Base-by-base conservation (phyloP, 768 basidiomycete species). In the Lactarius pseudohatsudake region DNA sequence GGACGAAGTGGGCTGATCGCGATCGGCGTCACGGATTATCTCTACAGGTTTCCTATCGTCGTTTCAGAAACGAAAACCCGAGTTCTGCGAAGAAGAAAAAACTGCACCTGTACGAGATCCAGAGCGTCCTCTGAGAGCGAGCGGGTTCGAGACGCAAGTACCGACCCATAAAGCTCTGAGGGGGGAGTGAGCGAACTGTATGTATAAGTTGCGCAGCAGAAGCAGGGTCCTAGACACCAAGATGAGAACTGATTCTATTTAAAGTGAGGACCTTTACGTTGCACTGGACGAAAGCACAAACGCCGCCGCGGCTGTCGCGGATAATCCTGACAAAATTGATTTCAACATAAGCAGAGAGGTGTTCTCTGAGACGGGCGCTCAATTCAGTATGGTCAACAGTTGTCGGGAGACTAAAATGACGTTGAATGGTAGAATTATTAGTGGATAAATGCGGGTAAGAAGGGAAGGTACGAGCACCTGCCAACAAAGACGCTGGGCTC, bases 261-360 rank as follows among this genome's bases (percentile, higher is more conserved):
- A 57, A 54, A 64, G 61, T 55, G 30, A 26, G 59, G 59, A 59
- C 20, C 69, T 80, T 54, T 72, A 91, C 92, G 81, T 91, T 84
- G 81, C 91, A 92, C 76, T 93, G 92, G 28, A 92, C 87, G 74
- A 94, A 94, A 64, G 91, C 92, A 73, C 91, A 93, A 55, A 89
- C 84, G 16, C 90, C 88, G 45, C 89, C 89, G 74, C 87, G 89
- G 64, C 82, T 84, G 75, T 92, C 89, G 64, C 86, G 86, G 50
- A 92, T 84, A 61, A 92, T 86, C 65, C 84, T 85, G 75, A 92
- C 82, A 58, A 82, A 83, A 74, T 85, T 87, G 70, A 91, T 79
- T 67, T 86, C 84, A 0, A 84, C 79, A 73, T 89, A 83, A 61
- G 83, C 82, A 8, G 87, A 86, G 62, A 93, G 81, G 74, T 91